Evolutionary conservation across 1,139 yeast species (phyloP).

Genomic region (Taiozyma sp.): DNA sequence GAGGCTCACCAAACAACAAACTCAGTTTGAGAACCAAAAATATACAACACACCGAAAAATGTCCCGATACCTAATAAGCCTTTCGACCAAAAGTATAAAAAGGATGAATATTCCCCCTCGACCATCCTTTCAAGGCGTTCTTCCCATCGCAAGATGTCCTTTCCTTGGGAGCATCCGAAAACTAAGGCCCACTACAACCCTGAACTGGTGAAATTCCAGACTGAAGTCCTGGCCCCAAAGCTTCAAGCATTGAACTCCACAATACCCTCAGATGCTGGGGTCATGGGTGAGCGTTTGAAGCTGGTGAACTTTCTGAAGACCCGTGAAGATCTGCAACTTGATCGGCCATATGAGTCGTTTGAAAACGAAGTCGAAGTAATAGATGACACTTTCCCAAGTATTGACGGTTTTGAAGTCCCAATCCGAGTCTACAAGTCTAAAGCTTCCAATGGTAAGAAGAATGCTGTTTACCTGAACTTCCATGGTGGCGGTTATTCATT

Average conservation of each 20-base stretch:
- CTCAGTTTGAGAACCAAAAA: neutral
- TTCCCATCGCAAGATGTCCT: neutral
- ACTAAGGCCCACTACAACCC: slow-evolving; percentile 1
- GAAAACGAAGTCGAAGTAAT: slow-evolving; percentile 22
- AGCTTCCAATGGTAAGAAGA: slow-evolving; percentile 7
- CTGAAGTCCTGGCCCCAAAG: neutral
- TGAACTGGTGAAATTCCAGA: neutral
- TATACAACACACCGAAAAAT: neutral
- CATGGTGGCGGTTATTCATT: slow-evolving; percentile 34
- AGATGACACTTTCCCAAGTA: slow-evolving; percentile 30
- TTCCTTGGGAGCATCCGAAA: slow-evolving; percentile 3
- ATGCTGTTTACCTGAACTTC: slow-evolving; percentile 29
- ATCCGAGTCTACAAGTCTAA: slow-evolving; percentile 27
- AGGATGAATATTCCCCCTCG: neutral
- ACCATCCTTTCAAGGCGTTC: too few relatives aligned
- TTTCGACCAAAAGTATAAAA: too few relatives aligned
- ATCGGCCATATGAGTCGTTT: slow-evolving; percentile 1
- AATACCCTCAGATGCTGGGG: neutral
- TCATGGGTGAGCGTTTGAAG: neutral
- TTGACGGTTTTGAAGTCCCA: slow-evolving; percentile 22
- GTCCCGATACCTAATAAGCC: neutral
- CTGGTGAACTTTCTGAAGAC: neutral
- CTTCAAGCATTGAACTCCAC: neutral
- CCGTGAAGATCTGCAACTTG: neutral
- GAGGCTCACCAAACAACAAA: neutral